These are phyloP conservation scores for Erysimum cheiranthoides DNA, from an alignment of 345 rosid species.

Conservation along the genomic window DNA sequence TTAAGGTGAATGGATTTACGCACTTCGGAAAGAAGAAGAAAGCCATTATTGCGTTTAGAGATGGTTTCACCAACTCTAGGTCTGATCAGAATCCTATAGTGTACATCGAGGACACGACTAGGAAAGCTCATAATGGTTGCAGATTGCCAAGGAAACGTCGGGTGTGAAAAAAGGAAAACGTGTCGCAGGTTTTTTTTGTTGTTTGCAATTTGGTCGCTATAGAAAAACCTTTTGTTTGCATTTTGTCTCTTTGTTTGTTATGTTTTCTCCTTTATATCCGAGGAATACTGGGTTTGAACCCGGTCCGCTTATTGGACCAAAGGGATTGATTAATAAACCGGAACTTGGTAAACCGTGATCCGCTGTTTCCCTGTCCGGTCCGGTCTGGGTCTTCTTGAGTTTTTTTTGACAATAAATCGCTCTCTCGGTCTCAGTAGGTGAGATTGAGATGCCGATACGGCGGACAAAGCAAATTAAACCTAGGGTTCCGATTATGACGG, in stretches of 20 bases:
- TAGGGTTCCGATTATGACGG: conserved; percentile 42
- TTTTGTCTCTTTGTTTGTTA: conserved; percentile 23
- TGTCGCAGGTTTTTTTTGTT: conserved; percentile 13
- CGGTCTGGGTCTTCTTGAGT: too few species aligned
- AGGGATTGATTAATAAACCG: conserved; percentile 23
- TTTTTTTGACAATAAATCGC: neutral
- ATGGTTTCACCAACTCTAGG: conserved; percentile 63
- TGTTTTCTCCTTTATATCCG: neutral
- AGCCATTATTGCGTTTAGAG: conserved; percentile 76
- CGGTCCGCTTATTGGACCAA: neutral
- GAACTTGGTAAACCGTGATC: neutral
- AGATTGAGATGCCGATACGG: neutral
- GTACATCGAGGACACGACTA: conserved; percentile 83
- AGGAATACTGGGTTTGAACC: neutral
- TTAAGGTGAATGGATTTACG: conserved; percentile 83
- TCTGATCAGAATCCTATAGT: conserved; percentile 62
- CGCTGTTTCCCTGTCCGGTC: neutral
- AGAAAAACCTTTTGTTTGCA: conserved; percentile 13
- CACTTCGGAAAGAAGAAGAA: conserved; percentile 82
- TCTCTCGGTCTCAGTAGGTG: neutral
- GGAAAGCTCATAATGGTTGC: conserved; percentile 87
- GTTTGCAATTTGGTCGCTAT: neutral
- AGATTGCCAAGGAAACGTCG: conserved; percentile 85
- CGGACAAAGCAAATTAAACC: neutral
- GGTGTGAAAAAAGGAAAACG: conserved; percentile 34